phyloP scores from a whole-genome alignment of 192 early-diverging fungal species.

The Podila verticillata region DNA sequence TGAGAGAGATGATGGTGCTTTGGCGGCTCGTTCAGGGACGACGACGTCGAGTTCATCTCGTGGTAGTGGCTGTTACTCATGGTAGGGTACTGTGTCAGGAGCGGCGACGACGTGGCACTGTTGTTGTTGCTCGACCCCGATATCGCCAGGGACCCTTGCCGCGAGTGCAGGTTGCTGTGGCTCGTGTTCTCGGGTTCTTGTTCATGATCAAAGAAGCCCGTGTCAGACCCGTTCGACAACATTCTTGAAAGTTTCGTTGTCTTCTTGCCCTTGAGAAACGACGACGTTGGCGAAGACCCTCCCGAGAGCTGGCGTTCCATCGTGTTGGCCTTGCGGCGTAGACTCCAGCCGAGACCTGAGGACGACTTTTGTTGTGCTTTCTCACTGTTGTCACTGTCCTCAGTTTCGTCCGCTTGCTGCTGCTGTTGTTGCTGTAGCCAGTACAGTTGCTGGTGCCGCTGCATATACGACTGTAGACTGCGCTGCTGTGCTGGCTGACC shows the following conservation, averaged over 20 bases:
- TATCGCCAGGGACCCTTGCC: too few relatives aligned
- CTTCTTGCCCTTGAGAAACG: too few relatives aligned
- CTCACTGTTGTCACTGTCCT: conserved; percentile 15
- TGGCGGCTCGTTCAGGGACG: background rate
- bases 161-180: too few relatives aligned
- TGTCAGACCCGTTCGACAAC: too few relatives aligned
- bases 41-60: background rate
- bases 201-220: too few relatives aligned
- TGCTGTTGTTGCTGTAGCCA: background rate
- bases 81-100: background rate
- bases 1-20: background rate
- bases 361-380: background rate
- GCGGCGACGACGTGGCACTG: background rate
- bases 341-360: background rate
- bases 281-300: too few relatives aligned
- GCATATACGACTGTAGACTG: conserved; percentile 3
- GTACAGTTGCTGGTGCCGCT: background rate
- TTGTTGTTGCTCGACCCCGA: too few relatives aligned
- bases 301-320: too few relatives aligned
- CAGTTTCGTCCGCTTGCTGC: background rate
- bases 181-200: too few relatives aligned
- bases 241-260: too few relatives aligned
- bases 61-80: background rate
- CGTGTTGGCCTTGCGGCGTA: background rate
- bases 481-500: conserved; percentile 18